phyloP scores from a whole-genome alignment of 1,284 basidiomycete species.

The Cystobasidium pallidum region DNA sequence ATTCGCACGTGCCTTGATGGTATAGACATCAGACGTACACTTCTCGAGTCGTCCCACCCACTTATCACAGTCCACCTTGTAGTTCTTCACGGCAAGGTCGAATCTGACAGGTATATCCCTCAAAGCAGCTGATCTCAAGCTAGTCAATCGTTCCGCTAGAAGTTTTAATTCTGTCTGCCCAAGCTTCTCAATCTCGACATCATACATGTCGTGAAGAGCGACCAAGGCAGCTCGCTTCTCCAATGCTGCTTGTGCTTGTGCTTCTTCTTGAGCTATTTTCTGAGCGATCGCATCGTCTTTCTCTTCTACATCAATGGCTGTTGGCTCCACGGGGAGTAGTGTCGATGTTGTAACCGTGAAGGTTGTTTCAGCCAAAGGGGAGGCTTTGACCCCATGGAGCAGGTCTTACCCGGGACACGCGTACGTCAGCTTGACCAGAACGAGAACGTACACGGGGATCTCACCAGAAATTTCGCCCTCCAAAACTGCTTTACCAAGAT shows the following conservation, averaged over 20 bases:
- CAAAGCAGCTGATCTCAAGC: constrained; percentile 45
- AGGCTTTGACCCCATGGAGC: constrained; percentile 7
- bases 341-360: constrained; percentile 11
- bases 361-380: constrained; percentile 6
- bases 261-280: constrained; percentile 36
- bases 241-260: constrained; percentile 22
- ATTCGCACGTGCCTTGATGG: neutral
- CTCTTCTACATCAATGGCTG: constrained; percentile 27
- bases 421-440: too few relatives aligned
- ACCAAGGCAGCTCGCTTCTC: constrained; percentile 50
- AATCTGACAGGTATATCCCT: constrained; percentile 50
- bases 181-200: constrained; percentile 49
- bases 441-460: neutral
- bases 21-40: constrained; percentile 15
- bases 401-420: too few relatives aligned
- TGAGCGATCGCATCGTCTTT: constrained; percentile 38
- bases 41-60: constrained; percentile 31
- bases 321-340: constrained; percentile 17
- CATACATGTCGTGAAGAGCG: constrained; percentile 49
- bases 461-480: constrained; percentile 33
- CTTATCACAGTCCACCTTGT: constrained; percentile 45
- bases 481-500: constrained; percentile 45
- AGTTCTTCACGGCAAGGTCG: constrained; percentile 41
- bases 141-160: constrained; percentile 46
- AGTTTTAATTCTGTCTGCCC: constrained; percentile 49